These are phyloP conservation scores for Ustilago hordei DNA, from an alignment of 1,284 basidiomycete species.

Conservation along the genomic window DNA sequence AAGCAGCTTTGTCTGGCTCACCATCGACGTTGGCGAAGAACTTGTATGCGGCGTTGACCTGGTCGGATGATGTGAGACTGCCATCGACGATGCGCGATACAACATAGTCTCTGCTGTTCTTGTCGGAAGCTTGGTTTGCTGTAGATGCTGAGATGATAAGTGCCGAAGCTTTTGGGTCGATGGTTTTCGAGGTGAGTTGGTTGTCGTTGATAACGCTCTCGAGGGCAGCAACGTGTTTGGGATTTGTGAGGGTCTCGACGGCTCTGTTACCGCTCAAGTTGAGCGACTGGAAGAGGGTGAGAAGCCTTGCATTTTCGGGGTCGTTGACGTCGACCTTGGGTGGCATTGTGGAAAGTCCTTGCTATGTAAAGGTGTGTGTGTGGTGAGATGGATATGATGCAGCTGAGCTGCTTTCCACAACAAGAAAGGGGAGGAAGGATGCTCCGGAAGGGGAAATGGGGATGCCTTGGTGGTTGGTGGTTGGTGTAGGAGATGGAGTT, in stretches of 20 bases:
- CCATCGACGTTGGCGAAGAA: slow-evolving; percentile 76
- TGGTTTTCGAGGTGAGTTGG: slow-evolving; percentile 63
- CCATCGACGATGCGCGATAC: slow-evolving; percentile 79
- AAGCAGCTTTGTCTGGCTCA: slow-evolving; percentile 79
- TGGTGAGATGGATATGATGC: slow-evolving; percentile 17
- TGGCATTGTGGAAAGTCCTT: slow-evolving; percentile 69
- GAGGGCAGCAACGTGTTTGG: slow-evolving; percentile 72
- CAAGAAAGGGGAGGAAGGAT: not conserved
- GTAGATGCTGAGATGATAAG: slow-evolving; percentile 78
- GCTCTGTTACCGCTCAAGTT: slow-evolving; percentile 84
- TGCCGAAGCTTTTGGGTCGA: slow-evolving; percentile 85
- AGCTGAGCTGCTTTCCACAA: slow-evolving; percentile 13
- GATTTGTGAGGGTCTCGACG: slow-evolving; percentile 73
- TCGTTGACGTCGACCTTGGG: slow-evolving; percentile 73
- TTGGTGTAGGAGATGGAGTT: not conserved
- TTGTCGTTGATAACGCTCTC: slow-evolving; percentile 77
- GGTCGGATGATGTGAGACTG: slow-evolving; percentile 84
- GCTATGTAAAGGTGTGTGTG: not conserved
- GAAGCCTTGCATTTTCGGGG: slow-evolving; percentile 73
- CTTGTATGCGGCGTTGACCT: slow-evolving; percentile 80
- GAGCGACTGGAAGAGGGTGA: slow-evolving; percentile 81
- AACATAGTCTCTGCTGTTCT: slow-evolving; percentile 77
- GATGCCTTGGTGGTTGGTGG: not conserved
- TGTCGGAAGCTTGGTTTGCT: slow-evolving; percentile 75
- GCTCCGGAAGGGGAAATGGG: slow-evolving; percentile 3